Evolutionary conservation across 148 eudicot genomes (phyloP), one percentile per base, ranked within the genome.

Genomic region (Euryodendron excelsum): DNA sequence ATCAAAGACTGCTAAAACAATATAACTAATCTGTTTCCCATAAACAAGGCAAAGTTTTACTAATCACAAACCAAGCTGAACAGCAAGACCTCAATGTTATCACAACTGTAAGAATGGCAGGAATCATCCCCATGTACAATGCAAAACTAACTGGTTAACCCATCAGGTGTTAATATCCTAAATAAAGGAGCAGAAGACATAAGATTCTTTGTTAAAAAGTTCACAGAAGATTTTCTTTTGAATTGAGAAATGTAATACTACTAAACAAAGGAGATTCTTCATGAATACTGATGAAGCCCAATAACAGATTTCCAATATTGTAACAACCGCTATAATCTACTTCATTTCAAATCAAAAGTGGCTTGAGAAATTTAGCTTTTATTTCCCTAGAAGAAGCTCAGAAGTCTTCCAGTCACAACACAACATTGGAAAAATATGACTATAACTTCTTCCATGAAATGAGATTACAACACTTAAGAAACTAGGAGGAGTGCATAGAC

Each of bases 371-470:
- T n/a, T 59, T 59, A 70, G 37, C 2, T 27, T 47, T 70, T 47
- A 23, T 55, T 52, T 73, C 31, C 30, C 47, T 34, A 33, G 23
- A 60, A 74, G 36, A 66, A 41, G 72, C 72, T 39, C 28, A 68
- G 2, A 60, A 44, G 66, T n/a, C n/a, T n/a, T n/a, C n/a, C 47
- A 66, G 7, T n/a, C 15, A 60, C 31, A 27, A 60, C 17, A 28
- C 45, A 4, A 21, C n/a, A 30, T 37, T 60, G 34, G 20, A 33
- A 76, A 69, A 65, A 75, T 44, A 15, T 30, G 50, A 47, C 80
- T 47, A 76, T 33, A 36, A 44, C 27, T 53, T 52, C 33, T 13
- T 58, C 27, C 64, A 75, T 41, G 3, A 30, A 69, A 5, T 44
- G 27, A 66, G 28, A 7, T 50, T 25, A 52, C 11, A 34, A 30